These are phyloP conservation scores for Colletotrichum spinosum DNA, from an alignment of 2,329 filamentous ascomycete species.

Conservation along the genomic window DNA sequence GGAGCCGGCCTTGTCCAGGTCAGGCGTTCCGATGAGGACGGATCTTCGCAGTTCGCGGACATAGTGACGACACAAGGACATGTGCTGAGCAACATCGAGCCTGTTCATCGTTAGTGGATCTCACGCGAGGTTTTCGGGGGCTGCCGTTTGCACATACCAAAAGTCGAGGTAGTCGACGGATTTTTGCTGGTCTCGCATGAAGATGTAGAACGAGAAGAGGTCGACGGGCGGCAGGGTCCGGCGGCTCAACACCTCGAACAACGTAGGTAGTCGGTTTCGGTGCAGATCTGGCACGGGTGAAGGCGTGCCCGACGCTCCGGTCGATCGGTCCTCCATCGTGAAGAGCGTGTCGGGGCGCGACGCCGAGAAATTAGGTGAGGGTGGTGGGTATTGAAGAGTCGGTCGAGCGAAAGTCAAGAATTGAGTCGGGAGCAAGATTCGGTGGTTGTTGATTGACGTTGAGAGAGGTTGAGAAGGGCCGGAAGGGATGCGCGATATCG, in stretches of 20 bases:
- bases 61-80: constrained; percentile 97
- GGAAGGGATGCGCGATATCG: constrained; percentile 24
- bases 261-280: constrained; percentile 89
- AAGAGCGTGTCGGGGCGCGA: constrained; percentile 4
- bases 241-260: constrained; percentile 95
- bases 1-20: constrained; percentile 82
- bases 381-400: not conserved
- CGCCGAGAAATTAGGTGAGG: not conserved
- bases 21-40: constrained; percentile 91
- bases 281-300: constrained; percentile 69
- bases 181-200: constrained; percentile 98
- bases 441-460: constrained; percentile 4
- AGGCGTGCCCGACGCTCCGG: constrained; percentile 49
- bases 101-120: constrained; percentile 58
- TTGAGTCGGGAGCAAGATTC: constrained; percentile 2
- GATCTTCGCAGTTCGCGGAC: constrained; percentile 94
- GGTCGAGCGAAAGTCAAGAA: not conserved
- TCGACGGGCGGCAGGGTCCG: constrained; percentile 96
- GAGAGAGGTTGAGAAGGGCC: constrained; percentile 14
- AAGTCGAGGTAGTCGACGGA: constrained; percentile 99
- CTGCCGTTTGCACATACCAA: constrained; percentile 71
- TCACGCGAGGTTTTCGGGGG: constrained; percentile 21
- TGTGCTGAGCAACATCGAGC: constrained; percentile 99
- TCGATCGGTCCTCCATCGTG: constrained; percentile 50
- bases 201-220: constrained; percentile 99